Conservation (phyloP, 1,284 basidiomycete genomes). For the Coniferiporia sulphurascens region DNA sequence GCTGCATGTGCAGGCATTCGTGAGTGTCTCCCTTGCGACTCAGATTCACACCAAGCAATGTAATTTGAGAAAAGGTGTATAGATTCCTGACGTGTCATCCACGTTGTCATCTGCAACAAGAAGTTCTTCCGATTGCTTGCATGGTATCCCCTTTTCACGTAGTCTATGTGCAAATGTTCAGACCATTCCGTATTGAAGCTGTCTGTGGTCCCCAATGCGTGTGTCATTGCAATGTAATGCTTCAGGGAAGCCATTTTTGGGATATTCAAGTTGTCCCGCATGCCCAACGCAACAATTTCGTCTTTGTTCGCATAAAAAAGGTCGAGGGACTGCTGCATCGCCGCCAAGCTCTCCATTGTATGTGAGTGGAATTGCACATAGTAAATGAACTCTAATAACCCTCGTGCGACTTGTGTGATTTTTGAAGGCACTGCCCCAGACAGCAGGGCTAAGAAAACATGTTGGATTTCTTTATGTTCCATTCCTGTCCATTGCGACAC, state of each 20-base stretch:
- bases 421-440: constrained; percentile 4
- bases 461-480: constrained; percentile 27
- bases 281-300: constrained; percentile 10
- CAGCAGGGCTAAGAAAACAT: constrained; percentile 23
- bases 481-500: constrained; percentile 28
- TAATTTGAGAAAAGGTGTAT: no score
- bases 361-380: constrained; percentile 31
- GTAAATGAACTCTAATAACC: constrained; percentile 34
- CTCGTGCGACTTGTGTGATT: constrained; percentile 19
- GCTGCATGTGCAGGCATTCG: no score
- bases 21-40: no score
- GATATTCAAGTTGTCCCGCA: constrained; percentile 17
- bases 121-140: constrained; percentile 31
- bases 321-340: constrained; percentile 24
- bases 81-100: no score
- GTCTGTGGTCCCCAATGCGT: no score
- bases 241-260: no score
- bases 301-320: constrained; percentile 27
- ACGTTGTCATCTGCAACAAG: background rate
- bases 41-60: no score
- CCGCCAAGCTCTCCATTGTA: constrained; percentile 22
- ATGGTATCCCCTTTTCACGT: constrained; percentile 30
- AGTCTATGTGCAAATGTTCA: constrained; percentile 31
- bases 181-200: constrained; percentile 27
- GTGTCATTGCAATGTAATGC: no score